Base-by-base conservation (phyloP, 768 basidiomycete species). In the Xerocomus spinulosus region DNA sequence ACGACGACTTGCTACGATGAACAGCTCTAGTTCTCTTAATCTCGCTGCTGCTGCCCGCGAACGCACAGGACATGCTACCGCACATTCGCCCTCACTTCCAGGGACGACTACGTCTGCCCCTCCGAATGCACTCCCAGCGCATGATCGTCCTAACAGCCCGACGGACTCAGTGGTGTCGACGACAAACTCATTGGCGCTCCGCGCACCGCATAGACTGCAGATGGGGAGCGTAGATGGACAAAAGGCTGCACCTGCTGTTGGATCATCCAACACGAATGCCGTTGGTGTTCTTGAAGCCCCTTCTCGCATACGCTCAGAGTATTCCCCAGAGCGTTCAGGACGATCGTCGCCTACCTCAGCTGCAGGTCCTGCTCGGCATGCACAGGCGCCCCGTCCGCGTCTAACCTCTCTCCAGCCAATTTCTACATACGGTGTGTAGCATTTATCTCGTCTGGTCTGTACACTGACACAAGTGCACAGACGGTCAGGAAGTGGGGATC, bases 241-340 rank as follows among this genome's bases (percentile, higher is more conserved):
- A 54, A 94, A 95, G 61, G 93, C 89, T 4, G 88, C 90, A 0
- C 88, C 96, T 23, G 91, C 93, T 4, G 71, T 98, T 33, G 93
- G 88, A 2, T 87, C 92, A 3, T 89, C 88, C 7, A 85, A 80
- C 60, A 79, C 83, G 7, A 93, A 85, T 58, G 95, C 88, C 0
- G 76, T 82, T 9, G 95, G 95, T 0, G 68, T 91, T 36, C 65
- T 96, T 48, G 88, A 97, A 57, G 76, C 86, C 0, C 84, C 91
- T 37, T 77, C 80, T 2, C 80, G 82, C 57, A 70, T 88, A 28
- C 75, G 76, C 25, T 70, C 79, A 5, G 86, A 89, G 18, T 75
- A 74, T 3, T 86, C 84, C 3, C 78, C 83, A 1, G 83, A 85
- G 26, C 70, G 75, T 3, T 93, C 92, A 1, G 92, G 89, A 4